phyloP scores from a whole-genome alignment of 164 flowering plant genomes.

The Macadamia integrifolia region DNA sequence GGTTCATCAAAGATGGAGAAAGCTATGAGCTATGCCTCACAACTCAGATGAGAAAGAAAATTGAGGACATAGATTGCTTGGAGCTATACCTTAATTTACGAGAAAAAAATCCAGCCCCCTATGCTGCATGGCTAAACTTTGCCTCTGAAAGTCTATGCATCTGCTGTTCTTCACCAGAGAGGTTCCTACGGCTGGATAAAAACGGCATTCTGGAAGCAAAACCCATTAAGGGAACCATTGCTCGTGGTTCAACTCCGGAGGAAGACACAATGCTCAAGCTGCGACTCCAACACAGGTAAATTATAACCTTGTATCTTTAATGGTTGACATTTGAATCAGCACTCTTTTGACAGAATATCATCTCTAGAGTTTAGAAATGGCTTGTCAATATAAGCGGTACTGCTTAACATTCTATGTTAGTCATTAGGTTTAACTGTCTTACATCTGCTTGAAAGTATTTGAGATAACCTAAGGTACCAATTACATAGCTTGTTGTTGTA shows the following conservation, averaged over 20 bases:
- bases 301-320: background rate
- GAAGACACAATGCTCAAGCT: conserved; percentile 64
- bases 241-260: conserved; percentile 65
- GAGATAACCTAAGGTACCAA: no score
- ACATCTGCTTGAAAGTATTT: no score
- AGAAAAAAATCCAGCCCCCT: conserved; percentile 90
- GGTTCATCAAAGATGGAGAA: conserved; percentile 85
- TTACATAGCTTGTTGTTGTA: no score
- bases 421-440: no score
- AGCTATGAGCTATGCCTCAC: conserved; percentile 97
- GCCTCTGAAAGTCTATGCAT: conserved; percentile 56
- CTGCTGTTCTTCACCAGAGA: conserved; percentile 95
- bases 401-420: no score
- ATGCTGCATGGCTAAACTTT: conserved; percentile 96
- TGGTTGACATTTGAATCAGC: background rate
- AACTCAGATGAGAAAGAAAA: conserved; percentile 61
- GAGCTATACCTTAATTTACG: conserved; percentile 73
- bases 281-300: conserved; percentile 71
- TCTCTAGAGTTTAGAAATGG: no score
- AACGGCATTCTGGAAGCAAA: conserved; percentile 80
- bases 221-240: conserved; percentile 94
- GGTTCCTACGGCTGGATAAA: conserved; percentile 70
- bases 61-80: conserved; percentile 45
- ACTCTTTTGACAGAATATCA: background rate
- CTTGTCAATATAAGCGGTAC: no score